A percentile compares a stretch with the other conserved stretches of the same genome.
These are phyloP conservation scores for Fusarium sulawesiense DNA, from an alignment of 2,329 filamentous ascomycete genomes.

Conservation along the genomic window DNA sequence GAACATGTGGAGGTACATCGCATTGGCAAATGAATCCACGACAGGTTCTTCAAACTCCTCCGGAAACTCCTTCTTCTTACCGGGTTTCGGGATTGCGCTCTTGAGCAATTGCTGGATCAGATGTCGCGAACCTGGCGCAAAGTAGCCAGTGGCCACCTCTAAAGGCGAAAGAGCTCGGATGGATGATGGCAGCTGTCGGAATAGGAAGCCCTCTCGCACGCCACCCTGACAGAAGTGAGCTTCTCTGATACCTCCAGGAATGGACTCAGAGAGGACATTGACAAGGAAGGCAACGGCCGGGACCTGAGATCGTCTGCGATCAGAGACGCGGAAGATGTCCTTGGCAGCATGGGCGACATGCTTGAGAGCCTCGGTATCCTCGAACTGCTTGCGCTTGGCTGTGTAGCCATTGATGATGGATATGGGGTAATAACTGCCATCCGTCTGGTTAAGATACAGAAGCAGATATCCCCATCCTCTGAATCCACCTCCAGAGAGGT, in stretches of 20 bases:
- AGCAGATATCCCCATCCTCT: constrained; percentile 78
- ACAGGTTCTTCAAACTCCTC: constrained; percentile 58
- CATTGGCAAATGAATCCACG: constrained; percentile 67
- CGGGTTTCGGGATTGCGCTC: constrained; percentile 57
- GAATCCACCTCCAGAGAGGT: constrained; percentile 77
- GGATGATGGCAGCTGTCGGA: constrained; percentile 60
- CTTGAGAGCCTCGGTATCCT: constrained; percentile 58
- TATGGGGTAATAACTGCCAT: constrained; percentile 72
- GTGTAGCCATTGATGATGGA: constrained; percentile 78
- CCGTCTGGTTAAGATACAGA: constrained; percentile 66
- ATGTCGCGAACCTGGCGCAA: constrained; percentile 60
- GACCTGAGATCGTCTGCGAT: constrained; percentile 72
- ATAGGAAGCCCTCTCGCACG: constrained; percentile 75
- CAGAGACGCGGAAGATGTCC: constrained; percentile 70
- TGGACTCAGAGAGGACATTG: constrained; percentile 68
- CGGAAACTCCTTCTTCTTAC: constrained; percentile 48
- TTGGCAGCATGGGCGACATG: constrained; percentile 51
- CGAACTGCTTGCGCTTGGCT: constrained; percentile 61
- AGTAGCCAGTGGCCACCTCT: constrained; percentile 67
- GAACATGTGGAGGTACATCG: constrained; percentile 65
- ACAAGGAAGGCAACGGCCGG: constrained; percentile 76
- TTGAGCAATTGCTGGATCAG: constrained; percentile 61
- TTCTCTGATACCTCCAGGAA: constrained; percentile 68
- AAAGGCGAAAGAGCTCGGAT: constrained; percentile 67
- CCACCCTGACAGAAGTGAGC: constrained; percentile 79